These are phyloP conservation scores for Flaveria floridana DNA, from an alignment of 140 eudicot species.

Conservation along the genomic window DNA sequence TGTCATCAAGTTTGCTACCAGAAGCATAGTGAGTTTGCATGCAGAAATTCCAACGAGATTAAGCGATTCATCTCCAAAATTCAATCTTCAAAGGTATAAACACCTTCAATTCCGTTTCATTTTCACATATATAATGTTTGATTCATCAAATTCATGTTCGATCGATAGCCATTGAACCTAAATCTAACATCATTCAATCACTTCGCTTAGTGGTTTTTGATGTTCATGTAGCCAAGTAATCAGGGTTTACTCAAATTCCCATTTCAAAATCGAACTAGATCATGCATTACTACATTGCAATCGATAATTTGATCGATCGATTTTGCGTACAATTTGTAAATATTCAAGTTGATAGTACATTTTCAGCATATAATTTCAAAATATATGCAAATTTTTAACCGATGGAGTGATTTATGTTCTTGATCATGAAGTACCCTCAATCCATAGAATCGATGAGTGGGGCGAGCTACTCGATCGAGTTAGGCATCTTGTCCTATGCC, in stretches of 20 bases:
- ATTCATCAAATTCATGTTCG: constrained; percentile 1
- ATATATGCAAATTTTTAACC: background rate
- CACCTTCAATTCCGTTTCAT: background rate
- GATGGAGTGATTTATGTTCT: background rate
- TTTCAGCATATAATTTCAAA: background rate
- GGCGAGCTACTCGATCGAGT: constrained; percentile 18
- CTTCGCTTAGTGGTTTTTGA: background rate
- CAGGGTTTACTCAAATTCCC: constrained; percentile 12
- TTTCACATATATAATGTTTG: constrained; percentile 9
- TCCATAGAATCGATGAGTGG: constrained; percentile 9
- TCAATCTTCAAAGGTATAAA: constrained; percentile 19
- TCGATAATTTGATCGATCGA: constrained; percentile 7
- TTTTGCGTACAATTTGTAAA: background rate
- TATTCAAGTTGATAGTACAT: constrained; percentile 1
- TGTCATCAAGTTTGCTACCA: too few species aligned
- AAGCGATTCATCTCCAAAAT: constrained; percentile 11
- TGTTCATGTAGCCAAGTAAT: constrained; percentile 14
- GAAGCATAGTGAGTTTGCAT: constrained; percentile 7
- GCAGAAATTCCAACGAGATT: constrained; percentile 26
- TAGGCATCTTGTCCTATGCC: constrained; percentile 31
- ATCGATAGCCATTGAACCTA: constrained; percentile 8
- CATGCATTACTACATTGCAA: constrained; percentile 11
- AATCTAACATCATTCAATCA: background rate
- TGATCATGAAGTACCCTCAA: constrained; percentile 16
- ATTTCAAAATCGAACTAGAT: background rate